These are phyloP conservation scores for Hygrophorus pudorinus DNA, from an alignment of 768 basidiomycete species.

Conservation along the genomic window DNA sequence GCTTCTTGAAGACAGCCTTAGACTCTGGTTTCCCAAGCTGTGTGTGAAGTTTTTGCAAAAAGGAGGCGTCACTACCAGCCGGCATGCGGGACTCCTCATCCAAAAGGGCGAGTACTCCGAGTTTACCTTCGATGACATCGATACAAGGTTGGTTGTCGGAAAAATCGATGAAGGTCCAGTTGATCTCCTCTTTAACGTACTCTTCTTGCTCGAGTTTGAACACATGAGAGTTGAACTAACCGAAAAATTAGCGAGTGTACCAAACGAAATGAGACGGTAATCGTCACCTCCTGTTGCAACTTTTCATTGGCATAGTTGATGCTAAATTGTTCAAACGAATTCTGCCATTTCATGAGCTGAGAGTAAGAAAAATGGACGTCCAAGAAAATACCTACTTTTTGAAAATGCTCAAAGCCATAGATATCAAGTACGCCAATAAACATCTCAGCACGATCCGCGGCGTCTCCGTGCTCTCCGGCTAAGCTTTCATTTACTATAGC, in stretches of 20 bases:
- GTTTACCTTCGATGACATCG: conserved; percentile 94
- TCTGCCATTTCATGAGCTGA: conserved; percentile 28
- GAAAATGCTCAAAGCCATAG: conserved; percentile 95
- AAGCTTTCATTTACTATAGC: conserved; percentile 95
- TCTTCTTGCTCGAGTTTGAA: conserved; percentile 99
- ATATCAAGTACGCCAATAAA: conserved; percentile 99
- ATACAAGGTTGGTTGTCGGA: conserved; percentile 99
- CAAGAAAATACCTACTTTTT: conserved; percentile 50
- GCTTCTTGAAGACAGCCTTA: conserved; percentile 92
- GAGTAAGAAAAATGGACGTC: not conserved
- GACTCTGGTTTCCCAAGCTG: conserved; percentile 82
- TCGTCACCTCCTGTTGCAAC: conserved; percentile 84
- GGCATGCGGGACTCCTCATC: conserved; percentile 98
- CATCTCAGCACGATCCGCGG: conserved; percentile 86
- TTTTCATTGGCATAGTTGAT: conserved; percentile 99
- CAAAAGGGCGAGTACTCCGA: conserved; percentile 87
- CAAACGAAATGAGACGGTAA: not conserved
- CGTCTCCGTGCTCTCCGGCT: conserved; percentile 90
- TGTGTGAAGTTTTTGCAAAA: conserved; percentile 83
- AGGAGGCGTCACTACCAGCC: conserved; percentile 83
- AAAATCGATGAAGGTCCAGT: conserved; percentile 99
- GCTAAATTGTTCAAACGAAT: conserved; percentile 96
- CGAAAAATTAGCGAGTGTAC: conserved; percentile 8
- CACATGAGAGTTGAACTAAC: conserved; percentile 95
- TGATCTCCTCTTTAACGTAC: conserved; percentile 96